Base-by-base conservation (phyloP, 441 rosid species). In the Jatropha podagrica region DNA sequence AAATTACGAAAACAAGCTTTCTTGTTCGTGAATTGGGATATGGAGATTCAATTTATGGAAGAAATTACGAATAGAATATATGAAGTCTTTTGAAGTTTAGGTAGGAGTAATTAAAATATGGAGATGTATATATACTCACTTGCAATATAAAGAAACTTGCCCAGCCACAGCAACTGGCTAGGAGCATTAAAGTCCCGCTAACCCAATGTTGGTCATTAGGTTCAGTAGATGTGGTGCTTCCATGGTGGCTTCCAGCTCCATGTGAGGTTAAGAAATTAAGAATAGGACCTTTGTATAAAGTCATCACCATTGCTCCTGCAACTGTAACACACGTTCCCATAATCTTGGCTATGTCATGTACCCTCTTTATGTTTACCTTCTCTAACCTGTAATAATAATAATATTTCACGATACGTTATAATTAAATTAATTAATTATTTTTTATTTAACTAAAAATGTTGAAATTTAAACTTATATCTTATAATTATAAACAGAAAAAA, bases 291-390 rank as follows among this genome's bases (percentile, higher is more conserved):
- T 88, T 93, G 88, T 90, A 93, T 64, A 95, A 78, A 38, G 99
- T 93, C 99, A 95, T 95, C 42, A 93, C 90, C 95, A 92, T 89
- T 41, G 99, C 98, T 72, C 99, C 98, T 0, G 77, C 68, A 17
- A 93, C 95, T 5, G 97, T 93, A 37, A 95, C 84, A 7, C 65
- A 87, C 2, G 99, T 95, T 73, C 99, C 99, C 5, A 88, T 56
- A 8, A 93, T 83, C 83, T 95, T 95, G 3, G 98, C 97, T 55
- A 88, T 52, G 83, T 97, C 91, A 42, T 76, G 86, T 52, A 85
- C 62, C 75, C 86, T 93, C 87, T 85, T 93, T 26, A 86, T 46
- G 67, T 90, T 88, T 44, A 95, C 86, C 13, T 51, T 89, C 76
- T 95, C 99, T 60, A 95, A 76, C 84, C 99, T 94, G 78, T 44